Evolutionary conservation across 2,329 filamentous ascomycete species (phyloP), one percentile per base, ranked within the genome.

Genomic region (Hypoxylon rubiginosum): DNA sequence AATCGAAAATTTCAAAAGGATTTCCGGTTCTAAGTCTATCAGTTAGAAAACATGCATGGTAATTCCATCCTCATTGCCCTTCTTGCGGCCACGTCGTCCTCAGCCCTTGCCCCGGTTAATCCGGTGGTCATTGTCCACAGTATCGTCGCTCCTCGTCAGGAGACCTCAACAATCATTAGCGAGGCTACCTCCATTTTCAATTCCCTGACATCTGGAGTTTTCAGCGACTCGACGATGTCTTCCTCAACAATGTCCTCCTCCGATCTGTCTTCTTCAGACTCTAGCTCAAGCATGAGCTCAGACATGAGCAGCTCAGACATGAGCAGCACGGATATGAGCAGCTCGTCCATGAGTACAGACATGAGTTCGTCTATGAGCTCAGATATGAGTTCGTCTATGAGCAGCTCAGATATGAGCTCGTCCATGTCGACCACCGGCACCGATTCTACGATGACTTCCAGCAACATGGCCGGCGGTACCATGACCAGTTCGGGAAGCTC

Each of bases 51-150:
- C 8, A 66, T 63, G 50, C 54, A 56, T 15, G 17, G 21, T 19
- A 59, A 19, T 2, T 10, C 58, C 4, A 21, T 66, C 15, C 13
- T 63, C 54, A 9, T 63, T 6, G 45, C 36, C 28, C 17, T 46
- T 17, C n/a, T 66, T 6, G 46, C 28, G 17, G 57, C 39, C 15
- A 13, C 48, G 11, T 58, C 59, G 2, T 58, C 54, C 11, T 30
- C 49, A 6, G 19, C 11, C 32, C 41, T 58, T 15, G 50, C 63
- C 10, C 11, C 36, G 3, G 10, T 7, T 11, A 17, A 17, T 17
- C 17, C 30, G 8, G 19, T 6, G 3, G 30, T 36, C 48, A 17
- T n/a, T 24, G 34, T 19, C 4, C 30, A 57, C 11, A 8, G 19
- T 8, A 21, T 49, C 32, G 17, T 6, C 17, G 15, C 39, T 13